Percentiles rank a stretch among this genome's conserved stretches.
Conservation (phyloP, 495 filamentous ascomycete species). For the Neurospora sublineolata region DNA sequence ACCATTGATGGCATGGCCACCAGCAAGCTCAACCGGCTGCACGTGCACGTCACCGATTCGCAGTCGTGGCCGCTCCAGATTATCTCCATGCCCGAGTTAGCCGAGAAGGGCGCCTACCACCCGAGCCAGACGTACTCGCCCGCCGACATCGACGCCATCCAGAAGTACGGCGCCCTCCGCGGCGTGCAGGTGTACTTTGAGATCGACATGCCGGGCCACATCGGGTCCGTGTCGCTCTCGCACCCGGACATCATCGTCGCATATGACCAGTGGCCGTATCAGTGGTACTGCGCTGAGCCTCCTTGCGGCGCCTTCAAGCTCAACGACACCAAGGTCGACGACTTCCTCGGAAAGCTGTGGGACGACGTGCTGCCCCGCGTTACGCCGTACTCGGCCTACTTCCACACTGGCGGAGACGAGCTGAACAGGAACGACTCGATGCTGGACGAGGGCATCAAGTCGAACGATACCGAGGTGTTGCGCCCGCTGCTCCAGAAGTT, state of each 20-base stretch:
- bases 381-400: conserved; percentile 53
- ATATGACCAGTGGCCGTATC: conserved; percentile 56
- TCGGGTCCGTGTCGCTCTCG: conserved; percentile 46
- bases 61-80: conserved; percentile 79
- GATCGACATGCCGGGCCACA: conserved; percentile 76
- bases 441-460: conserved; percentile 56
- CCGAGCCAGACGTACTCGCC: conserved; percentile 51
- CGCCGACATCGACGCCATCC: conserved; percentile 47
- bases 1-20: conserved; percentile 60
- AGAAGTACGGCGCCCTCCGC: conserved; percentile 51
- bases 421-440: conserved; percentile 61
- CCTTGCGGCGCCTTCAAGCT: conserved; percentile 67
- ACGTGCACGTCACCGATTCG: conserved; percentile 69
- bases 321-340: conserved; percentile 51
- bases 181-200: conserved; percentile 67
- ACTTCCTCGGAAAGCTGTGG: conserved; percentile 57
- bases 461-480: conserved; percentile 48
- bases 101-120: conserved; percentile 56
- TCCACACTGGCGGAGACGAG: conserved; percentile 78
- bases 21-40: conserved; percentile 72
- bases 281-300: conserved; percentile 57
- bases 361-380: conserved; percentile 62
- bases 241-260: conserved; percentile 67
- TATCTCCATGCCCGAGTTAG: conserved; percentile 55
- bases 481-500: conserved; percentile 63